Evolutionary conservation across 148 eudicot species (phyloP), one percentile per base, ranked within the genome.

Genomic region (Silene latifolia): DNA sequence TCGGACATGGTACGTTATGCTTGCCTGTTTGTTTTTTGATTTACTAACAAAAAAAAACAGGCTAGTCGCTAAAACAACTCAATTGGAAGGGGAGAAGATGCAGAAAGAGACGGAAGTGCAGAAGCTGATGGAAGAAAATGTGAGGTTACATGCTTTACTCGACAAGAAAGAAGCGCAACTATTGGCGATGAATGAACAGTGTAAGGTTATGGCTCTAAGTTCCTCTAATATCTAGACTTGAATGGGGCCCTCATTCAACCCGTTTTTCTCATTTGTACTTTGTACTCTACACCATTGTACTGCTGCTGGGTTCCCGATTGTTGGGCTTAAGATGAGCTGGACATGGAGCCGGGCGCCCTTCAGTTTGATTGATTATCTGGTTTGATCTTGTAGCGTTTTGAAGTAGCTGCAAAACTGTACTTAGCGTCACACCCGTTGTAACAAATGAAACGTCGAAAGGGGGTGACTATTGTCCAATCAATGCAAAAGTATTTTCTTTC

Each of bases 111-210:
- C 83, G 11, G 93, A 93, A 81, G 96, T 89, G 21, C 98, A 89
- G 81, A 93, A 85, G 75, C 92, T 93, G 18, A 89, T 93, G 98
- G 93, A 93, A 72, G 98, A 93, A 79, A 93, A 93, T 70, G 87
- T 89, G 77, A 85, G 81, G 83, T 77, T 93, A 80, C 80, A 81
- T 76, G 83, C 91, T 63, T 86, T 86, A 75, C 87, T 93, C 29
- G 98, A 93, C 87, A 88, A 93, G 80, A 93, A 90, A 78, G 98
- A 93, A 79, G 96, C 96, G 21, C 98, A 93, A 72, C 87, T 93
- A 35, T 83, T 93, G 83, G 98, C 98, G 68, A 93, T 93, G 98
- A 93, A 88, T 73, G 98, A 93, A 72, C 96, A 93, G 54, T 93
- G 98, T 87, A 93, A 90, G 88, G 79, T 93, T 63, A 90, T 93